Evolutionary conservation across 768 basidiomycete genomes (phyloP).

Genomic region (Leccinum imitatum): DNA sequence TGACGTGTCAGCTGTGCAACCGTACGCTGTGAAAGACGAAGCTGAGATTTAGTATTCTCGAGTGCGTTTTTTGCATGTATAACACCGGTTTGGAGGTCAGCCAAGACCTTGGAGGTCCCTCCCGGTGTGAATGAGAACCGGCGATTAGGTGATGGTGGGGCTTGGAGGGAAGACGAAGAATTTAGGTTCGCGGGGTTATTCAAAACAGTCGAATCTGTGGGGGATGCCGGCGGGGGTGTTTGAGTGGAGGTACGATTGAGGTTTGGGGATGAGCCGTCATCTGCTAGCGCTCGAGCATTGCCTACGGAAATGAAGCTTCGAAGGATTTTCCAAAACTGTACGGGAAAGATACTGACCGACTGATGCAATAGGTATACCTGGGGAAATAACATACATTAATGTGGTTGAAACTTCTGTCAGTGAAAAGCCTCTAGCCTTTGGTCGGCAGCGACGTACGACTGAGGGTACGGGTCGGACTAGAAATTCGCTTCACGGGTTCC

Average conservation of each 20-base stretch:
- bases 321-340: conserved; percentile 9
- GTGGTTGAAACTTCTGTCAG: conserved; percentile 19
- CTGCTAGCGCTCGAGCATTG: conserved; percentile 81
- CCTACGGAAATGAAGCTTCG: conserved; percentile 44
- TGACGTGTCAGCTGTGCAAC: conserved; percentile 84
- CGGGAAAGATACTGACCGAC: conserved; percentile 56
- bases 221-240: conserved; percentile 30
- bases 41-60: conserved; percentile 83
- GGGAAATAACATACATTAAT: conserved; percentile 26
- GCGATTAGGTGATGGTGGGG: conserved; percentile 51
- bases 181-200: conserved; percentile 29
- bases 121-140: conserved; percentile 65
- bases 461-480: conserved; percentile 75
- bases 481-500: conserved; percentile 47
- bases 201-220: conserved; percentile 37
- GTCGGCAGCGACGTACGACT: conserved; percentile 59
- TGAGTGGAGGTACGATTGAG: conserved; percentile 31
- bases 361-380: conserved; percentile 75
- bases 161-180: conserved; percentile 40
- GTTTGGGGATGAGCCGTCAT: conserved; percentile 54
- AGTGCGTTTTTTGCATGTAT: conserved; percentile 75
- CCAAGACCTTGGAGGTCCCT: conserved; percentile 84
- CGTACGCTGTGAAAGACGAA: conserved; percentile 76
- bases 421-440: conserved; percentile 23
- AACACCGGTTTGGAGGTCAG: conserved; percentile 83